Conservation (phyloP, 495 filamentous ascomycete genomes). For the Recurvomyces mirabilis region DNA sequence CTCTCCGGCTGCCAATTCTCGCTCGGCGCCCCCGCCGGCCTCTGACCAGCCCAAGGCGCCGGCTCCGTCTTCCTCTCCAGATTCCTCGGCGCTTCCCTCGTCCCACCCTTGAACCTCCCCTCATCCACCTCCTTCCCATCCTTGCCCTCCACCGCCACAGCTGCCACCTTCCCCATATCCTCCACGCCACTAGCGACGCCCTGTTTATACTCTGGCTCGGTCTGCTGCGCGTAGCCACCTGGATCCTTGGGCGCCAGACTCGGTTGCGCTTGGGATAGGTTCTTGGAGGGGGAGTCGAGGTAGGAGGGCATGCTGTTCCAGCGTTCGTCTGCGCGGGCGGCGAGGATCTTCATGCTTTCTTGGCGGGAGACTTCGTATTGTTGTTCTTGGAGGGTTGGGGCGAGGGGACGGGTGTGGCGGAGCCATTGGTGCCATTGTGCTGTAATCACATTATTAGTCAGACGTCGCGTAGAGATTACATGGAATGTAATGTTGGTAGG, state of each 20-base stretch:
- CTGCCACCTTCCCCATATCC: conserved; percentile 17
- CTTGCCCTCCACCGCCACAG: conserved; percentile 1
- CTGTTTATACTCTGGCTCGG: conserved; percentile 13
- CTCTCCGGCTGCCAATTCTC: conserved; percentile 67
- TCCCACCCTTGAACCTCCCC: conserved; percentile 20
- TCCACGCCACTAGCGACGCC: conserved; percentile 20
- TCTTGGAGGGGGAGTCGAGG: conserved; percentile 49
- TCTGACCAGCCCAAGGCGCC: conserved; percentile 51
- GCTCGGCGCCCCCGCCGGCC: conserved; percentile 41
- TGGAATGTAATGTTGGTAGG: conserved; percentile 59
- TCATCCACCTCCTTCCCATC: conserved; percentile 15
- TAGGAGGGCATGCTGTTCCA: conserved; percentile 69
- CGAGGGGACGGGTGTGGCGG: conserved; percentile 58
- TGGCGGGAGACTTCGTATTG: conserved; percentile 55
- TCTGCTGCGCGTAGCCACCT: conserved; percentile 22
- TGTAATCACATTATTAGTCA: conserved; percentile 33
- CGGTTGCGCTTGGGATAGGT: conserved; percentile 35
- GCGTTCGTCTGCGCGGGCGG: conserved; percentile 66
- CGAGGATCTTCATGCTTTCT: conserved; percentile 58
- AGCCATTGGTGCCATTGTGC: conserved; percentile 97
- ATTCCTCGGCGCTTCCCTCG: conserved; percentile 26
- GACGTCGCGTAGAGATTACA: conserved; percentile 89
- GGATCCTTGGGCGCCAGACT: conserved; percentile 30
- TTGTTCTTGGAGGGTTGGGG: conserved; percentile 71
- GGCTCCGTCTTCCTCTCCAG: conserved; percentile 27